Evolutionary conservation across 2,329 filamentous ascomycete species (phyloP), one percentile per base, ranked within the genome.

Genomic region (Kalaharituber pfeilii): DNA sequence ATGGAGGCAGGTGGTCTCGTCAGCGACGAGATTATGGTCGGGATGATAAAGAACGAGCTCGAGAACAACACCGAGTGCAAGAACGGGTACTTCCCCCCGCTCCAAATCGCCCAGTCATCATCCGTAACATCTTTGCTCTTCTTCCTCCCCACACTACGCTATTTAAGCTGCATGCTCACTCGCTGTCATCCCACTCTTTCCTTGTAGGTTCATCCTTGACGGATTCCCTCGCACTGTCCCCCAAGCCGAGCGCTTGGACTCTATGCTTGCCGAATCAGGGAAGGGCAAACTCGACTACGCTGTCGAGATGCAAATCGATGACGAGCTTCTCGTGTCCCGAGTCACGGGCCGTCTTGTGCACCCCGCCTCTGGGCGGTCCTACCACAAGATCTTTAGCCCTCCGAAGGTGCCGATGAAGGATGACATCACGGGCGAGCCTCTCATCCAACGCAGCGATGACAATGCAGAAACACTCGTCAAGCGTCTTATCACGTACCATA

Each of bases 351-450:
- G 91, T 66, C 77, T 98, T 59, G 76, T 98, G 65, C 91, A 98
- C 77, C 89, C 89, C 56, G 89, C 89, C 52, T 95, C 88, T 54
- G 91, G 91, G 62, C 87, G 91, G 67, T 87, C 85, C 63, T 98
- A 98, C 76, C 91, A 98, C 80, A 91, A 83, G 72, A 84, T 91
- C 70, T 98, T 98, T 81, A 96, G 95, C 79, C 91, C 91, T 51
- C 91, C 91, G 66, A 94, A 95, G 80, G 73, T 80, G 65, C 66
- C 78, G 62, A 96, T 96, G 91, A 94, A 81, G 69, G 91, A 98
- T 71, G 91, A 98, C 70, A 71, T 95, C 63, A 96, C 91, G 20
- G 91, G 91, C 70, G 91, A 98, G 77, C 88, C 89, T 50, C 76
- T 98, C 63, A 84, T 96, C 66, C 91, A 96, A 76, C 82, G 91